Conservation (phyloP, 129 eudicot species). For the Arctium minus region DNA sequence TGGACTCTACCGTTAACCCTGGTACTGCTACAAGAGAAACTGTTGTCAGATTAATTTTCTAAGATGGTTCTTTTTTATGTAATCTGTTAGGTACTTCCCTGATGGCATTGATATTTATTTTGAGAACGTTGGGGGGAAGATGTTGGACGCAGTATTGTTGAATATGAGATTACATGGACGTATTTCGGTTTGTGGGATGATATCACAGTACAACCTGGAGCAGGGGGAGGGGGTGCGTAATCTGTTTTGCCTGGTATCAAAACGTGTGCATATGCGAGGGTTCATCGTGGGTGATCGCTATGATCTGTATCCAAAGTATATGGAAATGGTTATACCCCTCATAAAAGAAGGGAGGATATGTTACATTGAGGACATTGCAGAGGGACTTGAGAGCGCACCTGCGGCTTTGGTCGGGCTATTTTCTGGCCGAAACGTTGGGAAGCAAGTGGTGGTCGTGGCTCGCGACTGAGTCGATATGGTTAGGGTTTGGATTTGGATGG, state of each 20-base stretch:
- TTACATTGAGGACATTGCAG: conserved; percentile 29
- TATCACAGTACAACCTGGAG: conserved; percentile 58
- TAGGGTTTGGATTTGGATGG: not conserved
- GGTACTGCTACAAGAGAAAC: too few relatives aligned
- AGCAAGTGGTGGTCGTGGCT: conserved; percentile 38
- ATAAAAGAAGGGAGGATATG: conserved; percentile 25
- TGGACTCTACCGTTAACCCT: too few relatives aligned
- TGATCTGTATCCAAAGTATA: conserved; percentile 27
- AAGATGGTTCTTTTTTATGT: not conserved
- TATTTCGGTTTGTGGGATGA: conserved; percentile 56
- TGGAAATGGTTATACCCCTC: conserved; percentile 33
- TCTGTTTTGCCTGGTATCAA: conserved; percentile 24
- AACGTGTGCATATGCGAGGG: conserved; percentile 47
- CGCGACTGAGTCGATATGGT: not conserved
- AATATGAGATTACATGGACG: conserved; percentile 51
- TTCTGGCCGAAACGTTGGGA: conserved; percentile 37
- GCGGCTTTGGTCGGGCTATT: conserved; percentile 37
- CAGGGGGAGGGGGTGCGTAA: conserved; percentile 44
- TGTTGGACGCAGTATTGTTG: conserved; percentile 59
- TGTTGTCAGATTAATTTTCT: not conserved
- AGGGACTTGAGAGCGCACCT: conserved; percentile 40
- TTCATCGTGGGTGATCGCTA: conserved; percentile 22
- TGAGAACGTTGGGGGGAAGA: conserved; percentile 64
- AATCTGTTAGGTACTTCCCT: conserved; percentile 38
- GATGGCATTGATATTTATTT: conserved; percentile 60